These are phyloP conservation scores for Fusarium guadeloupense DNA, from an alignment of 2,329 filamentous ascomycete species.

Conservation along the genomic window DNA sequence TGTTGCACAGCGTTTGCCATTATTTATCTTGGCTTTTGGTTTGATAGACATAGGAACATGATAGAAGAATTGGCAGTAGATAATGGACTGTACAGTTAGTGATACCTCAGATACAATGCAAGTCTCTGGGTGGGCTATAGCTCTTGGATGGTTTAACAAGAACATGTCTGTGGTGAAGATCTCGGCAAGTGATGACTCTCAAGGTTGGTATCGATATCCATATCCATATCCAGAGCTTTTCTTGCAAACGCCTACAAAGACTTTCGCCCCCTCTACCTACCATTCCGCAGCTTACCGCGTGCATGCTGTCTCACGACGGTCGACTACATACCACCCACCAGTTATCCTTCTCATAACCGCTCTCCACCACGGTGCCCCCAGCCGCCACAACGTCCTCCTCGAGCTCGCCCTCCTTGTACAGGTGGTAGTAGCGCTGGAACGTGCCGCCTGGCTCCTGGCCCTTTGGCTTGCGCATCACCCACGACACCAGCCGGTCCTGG, in stretches of 20 bases:
- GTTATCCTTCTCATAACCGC: constrained; percentile 96
- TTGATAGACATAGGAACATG: constrained; percentile 24
- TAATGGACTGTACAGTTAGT: constrained; percentile 37
- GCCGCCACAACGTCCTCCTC: constrained; percentile 79
- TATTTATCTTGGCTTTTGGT: constrained; percentile 6
- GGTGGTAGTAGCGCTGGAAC: constrained; percentile 92
- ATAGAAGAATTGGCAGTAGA: constrained; percentile 28
- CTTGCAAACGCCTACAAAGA: constrained; percentile 18
- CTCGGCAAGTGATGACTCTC: constrained; percentile 8
- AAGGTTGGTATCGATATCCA: constrained; percentile 8
- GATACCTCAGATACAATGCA: constrained; percentile 10
- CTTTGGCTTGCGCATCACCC: constrained; percentile 71
- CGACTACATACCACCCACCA: constrained; percentile 83
- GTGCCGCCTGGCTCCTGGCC: constrained; percentile 58
- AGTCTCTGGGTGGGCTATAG: constrained; percentile 4
- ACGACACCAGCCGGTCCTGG: constrained; percentile 95
- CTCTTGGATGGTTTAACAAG: constrained; percentile 17
- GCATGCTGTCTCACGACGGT: constrained; percentile 31
- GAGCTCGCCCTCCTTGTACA: constrained; percentile 87
- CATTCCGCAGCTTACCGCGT: constrained; percentile 9
- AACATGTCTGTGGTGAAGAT: neutral
- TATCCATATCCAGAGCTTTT: constrained; percentile 1
- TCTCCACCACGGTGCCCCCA: constrained; percentile 78
- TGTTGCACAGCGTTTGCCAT: constrained; percentile 21
- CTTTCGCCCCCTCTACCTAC: neutral